phyloP scores from a whole-genome alignment of 2,329 filamentous ascomycete genomes.

The Ophiosphaerella herpotricha region DNA sequence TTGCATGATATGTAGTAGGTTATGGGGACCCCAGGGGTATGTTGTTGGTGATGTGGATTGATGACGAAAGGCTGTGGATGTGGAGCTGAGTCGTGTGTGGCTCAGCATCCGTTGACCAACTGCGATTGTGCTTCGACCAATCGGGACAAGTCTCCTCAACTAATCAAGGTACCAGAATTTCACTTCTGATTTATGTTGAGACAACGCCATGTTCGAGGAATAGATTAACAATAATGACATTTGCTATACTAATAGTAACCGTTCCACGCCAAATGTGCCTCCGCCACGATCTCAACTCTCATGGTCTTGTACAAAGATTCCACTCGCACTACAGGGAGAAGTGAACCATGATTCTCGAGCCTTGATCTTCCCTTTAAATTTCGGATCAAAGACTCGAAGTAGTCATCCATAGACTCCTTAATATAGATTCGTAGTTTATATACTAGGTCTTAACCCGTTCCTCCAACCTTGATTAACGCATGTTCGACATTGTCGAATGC shows the following conservation, averaged over 20 bases:
- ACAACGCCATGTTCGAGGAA: background rate
- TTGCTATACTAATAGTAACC: background rate
- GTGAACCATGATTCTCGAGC: constrained; percentile 30
- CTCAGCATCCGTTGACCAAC: background rate
- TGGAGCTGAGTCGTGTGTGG: background rate
- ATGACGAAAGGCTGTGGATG: background rate
- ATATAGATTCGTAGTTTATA: constrained; percentile 30
- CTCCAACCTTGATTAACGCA: constrained; percentile 57
- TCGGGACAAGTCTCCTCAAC: constrained; percentile 5
- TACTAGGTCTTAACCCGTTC: constrained; percentile 58
- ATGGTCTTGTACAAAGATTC: constrained; percentile 24
- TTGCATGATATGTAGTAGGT: constrained; percentile 2
- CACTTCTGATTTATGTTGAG: background rate
- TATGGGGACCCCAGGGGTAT: background rate
- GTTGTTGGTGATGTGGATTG: background rate
- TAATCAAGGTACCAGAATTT: background rate
- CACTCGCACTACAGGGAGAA: constrained; percentile 29
- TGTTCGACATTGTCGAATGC: constrained; percentile 60
- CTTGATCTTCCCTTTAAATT: constrained; percentile 19
- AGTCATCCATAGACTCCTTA: constrained; percentile 15
- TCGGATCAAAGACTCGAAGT: constrained; percentile 12
- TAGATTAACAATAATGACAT: background rate
- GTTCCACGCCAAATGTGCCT: constrained; percentile 15
- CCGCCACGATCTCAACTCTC: constrained; percentile 33
- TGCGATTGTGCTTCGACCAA: background rate